Percentiles rank a stretch among this genome's conserved stretches.
Conservation (phyloP, 768 basidiomycete genomes). For the Russula vinacea region DNA sequence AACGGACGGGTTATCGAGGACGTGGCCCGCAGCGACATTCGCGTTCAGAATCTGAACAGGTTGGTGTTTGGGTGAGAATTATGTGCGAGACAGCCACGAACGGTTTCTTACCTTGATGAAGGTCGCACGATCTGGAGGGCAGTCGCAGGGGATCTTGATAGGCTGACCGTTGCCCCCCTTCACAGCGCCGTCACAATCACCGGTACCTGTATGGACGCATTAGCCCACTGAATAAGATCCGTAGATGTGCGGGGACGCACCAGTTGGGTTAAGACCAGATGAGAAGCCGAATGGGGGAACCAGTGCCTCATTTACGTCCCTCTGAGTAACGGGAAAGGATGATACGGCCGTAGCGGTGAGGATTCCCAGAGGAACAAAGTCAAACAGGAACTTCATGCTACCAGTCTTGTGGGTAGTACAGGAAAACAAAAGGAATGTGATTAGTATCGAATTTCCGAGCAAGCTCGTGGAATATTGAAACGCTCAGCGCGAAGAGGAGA, state of each 20-base stretch:
- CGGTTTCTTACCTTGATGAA: conserved; percentile 49
- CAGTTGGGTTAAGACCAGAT: conserved; percentile 59
- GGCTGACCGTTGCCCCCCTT: conserved; percentile 53
- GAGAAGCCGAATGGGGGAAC: conserved; percentile 55
- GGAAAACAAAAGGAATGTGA: neutral
- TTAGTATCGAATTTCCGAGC: neutral
- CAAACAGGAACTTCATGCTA: conserved; percentile 22
- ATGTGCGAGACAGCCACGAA: neutral
- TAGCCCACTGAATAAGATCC: neutral
- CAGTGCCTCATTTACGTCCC: conserved; percentile 21
- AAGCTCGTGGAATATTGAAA: conserved; percentile 6
- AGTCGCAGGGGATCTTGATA: conserved; percentile 61
- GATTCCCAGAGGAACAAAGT: conserved; percentile 12
- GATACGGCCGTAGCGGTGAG: conserved; percentile 7
- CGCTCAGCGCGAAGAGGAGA: conserved; percentile 20
- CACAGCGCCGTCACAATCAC: conserved; percentile 66
- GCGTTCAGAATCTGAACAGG: conserved; percentile 29
- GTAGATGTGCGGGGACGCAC: conserved; percentile 35
- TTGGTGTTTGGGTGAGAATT: neutral
- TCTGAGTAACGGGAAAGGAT: conserved; percentile 16
- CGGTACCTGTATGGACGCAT: conserved; percentile 44
- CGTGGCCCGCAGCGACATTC: conserved; percentile 24
- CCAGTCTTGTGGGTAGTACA: neutral
- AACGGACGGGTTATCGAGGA: conserved; percentile 21
- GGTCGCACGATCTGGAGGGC: conserved; percentile 53